Evolutionary conservation across 2,329 filamentous ascomycete genomes (phyloP).

Genomic region (Fusarium concolor): DNA sequence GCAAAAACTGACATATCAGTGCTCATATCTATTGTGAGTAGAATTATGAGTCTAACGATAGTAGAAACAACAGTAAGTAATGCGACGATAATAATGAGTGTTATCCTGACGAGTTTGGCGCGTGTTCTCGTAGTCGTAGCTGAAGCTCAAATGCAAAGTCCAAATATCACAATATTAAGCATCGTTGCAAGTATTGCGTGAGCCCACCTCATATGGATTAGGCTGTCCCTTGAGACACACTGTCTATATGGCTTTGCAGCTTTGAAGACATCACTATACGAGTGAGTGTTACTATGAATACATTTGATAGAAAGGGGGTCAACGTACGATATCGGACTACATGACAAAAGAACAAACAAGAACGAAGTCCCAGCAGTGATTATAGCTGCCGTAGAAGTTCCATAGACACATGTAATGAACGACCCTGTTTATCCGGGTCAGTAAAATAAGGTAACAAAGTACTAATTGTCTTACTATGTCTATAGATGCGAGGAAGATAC

Average conservation of each 20-base stretch:
- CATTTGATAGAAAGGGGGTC: too few species aligned
- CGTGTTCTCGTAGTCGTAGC: slow-evolving; percentile 52
- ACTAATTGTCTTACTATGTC: slow-evolving; percentile 25
- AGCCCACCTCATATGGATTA: slow-evolving; percentile 49
- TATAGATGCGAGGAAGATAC: slow-evolving; percentile 37
- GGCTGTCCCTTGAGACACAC: slow-evolving; percentile 30
- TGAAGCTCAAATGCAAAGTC: slow-evolving; percentile 54
- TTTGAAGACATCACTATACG: slow-evolving; percentile 37
- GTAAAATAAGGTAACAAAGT: not conserved
- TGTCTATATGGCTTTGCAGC: slow-evolving; percentile 21
- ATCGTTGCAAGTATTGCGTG: slow-evolving; percentile 50
- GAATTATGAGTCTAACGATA: slow-evolving; percentile 53
- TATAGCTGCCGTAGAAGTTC: slow-evolving; percentile 16
- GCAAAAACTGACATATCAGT: slow-evolving; percentile 49
- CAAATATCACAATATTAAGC: slow-evolving; percentile 51
- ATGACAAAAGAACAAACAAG: slow-evolving; percentile 41
- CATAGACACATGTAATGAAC: slow-evolving; percentile 35
- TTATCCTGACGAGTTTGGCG: slow-evolving; percentile 49
- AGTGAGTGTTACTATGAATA: not conserved
- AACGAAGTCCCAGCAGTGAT: slow-evolving; percentile 26
- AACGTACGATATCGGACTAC: slow-evolving; percentile 35
- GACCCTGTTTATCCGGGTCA: slow-evolving; percentile 1
- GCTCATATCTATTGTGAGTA: slow-evolving; percentile 48
- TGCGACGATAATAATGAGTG: slow-evolving; percentile 54
- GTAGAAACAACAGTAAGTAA: slow-evolving; percentile 53